These are phyloP conservation scores for Ophiobolus disseminans DNA, from an alignment of 2,329 filamentous ascomycete genomes.

Conservation along the genomic window DNA sequence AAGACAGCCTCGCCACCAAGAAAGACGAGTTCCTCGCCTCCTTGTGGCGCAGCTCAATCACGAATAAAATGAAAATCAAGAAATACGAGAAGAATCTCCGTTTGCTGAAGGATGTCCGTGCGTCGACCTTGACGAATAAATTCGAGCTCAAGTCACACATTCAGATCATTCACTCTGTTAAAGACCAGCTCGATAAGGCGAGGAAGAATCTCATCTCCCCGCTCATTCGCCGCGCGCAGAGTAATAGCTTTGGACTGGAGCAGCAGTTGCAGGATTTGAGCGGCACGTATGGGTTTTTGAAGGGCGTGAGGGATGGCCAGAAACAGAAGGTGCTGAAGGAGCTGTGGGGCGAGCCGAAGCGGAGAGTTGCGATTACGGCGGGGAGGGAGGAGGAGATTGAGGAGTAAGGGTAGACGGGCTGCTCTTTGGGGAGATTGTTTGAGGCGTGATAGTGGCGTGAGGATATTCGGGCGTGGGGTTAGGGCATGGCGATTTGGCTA, in stretches of 20 bases:
- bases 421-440: background rate
- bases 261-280: constrained; percentile 86
- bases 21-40: constrained; percentile 83
- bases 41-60: constrained; percentile 86
- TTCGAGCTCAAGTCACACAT: constrained; percentile 86
- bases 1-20: constrained; percentile 77
- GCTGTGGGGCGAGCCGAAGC: constrained; percentile 58
- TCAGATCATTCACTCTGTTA: constrained; percentile 79
- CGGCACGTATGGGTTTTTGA: constrained; percentile 79
- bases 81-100: constrained; percentile 92
- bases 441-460: background rate
- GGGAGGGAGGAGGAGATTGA: constrained; percentile 29
- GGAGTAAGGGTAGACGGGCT: constrained; percentile 5
- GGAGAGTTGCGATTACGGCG: constrained; percentile 36
- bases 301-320: constrained; percentile 76
- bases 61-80: constrained; percentile 75
- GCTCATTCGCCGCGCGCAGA: constrained; percentile 73
- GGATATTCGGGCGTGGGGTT: background rate
- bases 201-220: constrained; percentile 84
- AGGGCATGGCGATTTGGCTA: constrained; percentile 1
- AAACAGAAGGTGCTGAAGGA: constrained; percentile 84
- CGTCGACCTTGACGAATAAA: constrained; percentile 87
- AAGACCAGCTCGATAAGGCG: constrained; percentile 85
- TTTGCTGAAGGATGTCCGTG: constrained; percentile 78
- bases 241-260: constrained; percentile 75